Base-by-base conservation (phyloP, 768 basidiomycete species). In the Plicaturopsis crispa region DNA sequence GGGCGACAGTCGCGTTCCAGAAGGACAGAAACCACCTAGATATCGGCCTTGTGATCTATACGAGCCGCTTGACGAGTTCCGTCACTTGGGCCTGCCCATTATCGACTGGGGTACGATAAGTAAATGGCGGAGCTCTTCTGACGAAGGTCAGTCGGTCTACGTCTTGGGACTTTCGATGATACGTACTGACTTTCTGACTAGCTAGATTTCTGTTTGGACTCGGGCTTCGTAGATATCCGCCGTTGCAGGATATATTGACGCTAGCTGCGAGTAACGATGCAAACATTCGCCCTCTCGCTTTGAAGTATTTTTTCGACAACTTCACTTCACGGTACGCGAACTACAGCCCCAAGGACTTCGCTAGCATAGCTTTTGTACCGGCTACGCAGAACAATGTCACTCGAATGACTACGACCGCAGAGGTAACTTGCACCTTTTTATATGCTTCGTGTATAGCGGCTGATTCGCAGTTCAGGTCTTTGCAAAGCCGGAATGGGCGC, bases 231-330 rank as follows among this genome's bases (percentile, higher is more conserved):
- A 73, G 80, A 7, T 70, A 69, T 41, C 91, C 92, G 2, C 74
- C 80, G 1, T 58, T 94, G 20, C 63, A 73, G 4, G 67, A 92
- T 4, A 66, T 98, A 11, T 57, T 70, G 12, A 10, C 33, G 17
- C 64, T 96, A 3, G 90, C 89, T 31, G 69, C 85, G 3, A 69
- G 70, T 19, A 44, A 64, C 3, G 70, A 83, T 45, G 38, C 60
- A 5, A 35, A 69, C 49, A 56, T 73, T 24, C 75, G 77, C n/a
- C 49, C 63, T 4, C 57, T 62, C 7, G 90, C 91, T 0, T 64
- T 97, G 39, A 78, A 79, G 40, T 98, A 94, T 60, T 69, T 97
- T 22, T 59, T 93, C 32, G 80, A 88, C 36, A 84, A 93, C 49
- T 66, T 81, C 20, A 53, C 64, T 6, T 66, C 62, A 1, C 72